A percentile compares a stretch with the other conserved stretches of the same genome.
Conservation (phyloP, 306 rosid species). For the Prunus davidiana region DNA sequence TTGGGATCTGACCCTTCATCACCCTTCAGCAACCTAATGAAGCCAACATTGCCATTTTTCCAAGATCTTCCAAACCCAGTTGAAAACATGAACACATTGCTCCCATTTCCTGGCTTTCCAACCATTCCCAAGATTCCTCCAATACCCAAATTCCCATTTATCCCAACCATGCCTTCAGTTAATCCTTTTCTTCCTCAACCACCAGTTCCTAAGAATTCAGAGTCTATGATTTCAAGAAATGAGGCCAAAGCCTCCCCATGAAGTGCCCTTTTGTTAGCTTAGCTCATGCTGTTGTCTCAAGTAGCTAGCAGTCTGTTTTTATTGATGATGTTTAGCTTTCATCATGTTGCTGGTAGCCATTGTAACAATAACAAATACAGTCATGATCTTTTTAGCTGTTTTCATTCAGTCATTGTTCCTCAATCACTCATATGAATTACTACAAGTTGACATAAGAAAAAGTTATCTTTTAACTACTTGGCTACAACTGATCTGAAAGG, state of each 20-base stretch:
- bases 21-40: neutral
- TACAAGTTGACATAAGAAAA: neutral
- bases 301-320: neutral
- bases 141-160: slow-evolving; percentile 7
- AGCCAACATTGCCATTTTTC: neutral
- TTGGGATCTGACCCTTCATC: neutral
- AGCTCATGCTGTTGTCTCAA: neutral
- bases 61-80: slow-evolving; percentile 1
- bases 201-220: neutral
- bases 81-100: neutral
- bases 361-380: neutral
- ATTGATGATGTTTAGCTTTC: neutral
- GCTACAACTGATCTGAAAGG: neutral
- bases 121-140: slow-evolving; percentile 6
- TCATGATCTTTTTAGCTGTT: neutral
- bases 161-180: neutral
- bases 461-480: neutral
- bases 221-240: neutral
- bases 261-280: neutral
- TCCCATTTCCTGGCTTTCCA: neutral
- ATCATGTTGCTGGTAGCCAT: neutral
- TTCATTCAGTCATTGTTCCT: neutral
- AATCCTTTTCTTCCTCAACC: neutral
- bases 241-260: neutral
- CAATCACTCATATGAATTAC: neutral